Evolutionary conservation across 2,329 filamentous ascomycete species (phyloP).

Genomic region (Cladosporium sp.): DNA sequence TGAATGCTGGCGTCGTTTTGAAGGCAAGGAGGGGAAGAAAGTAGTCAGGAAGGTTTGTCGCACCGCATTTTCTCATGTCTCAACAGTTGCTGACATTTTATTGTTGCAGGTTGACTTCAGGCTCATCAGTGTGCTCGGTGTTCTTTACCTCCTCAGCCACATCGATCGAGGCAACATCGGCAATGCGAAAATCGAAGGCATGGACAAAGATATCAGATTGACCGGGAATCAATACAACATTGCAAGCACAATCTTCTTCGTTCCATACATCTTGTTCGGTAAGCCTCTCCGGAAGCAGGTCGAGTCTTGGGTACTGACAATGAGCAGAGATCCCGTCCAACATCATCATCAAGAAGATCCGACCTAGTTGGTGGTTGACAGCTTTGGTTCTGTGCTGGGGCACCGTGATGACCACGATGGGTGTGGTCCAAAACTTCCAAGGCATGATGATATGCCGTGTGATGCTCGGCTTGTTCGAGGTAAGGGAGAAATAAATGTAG

Average conservation of each 20-base stretch:
- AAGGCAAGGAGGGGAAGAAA: conserved; percentile 41
- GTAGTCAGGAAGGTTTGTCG: conserved; percentile 52
- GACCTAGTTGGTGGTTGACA: conserved; percentile 47
- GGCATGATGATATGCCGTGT: conserved; percentile 2
- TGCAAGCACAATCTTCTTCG: conserved; percentile 37
- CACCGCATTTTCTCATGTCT: background rate
- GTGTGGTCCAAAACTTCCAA: background rate
- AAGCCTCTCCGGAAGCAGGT: background rate
- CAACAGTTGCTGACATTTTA: conserved; percentile 26
- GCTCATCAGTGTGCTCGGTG: conserved; percentile 61
- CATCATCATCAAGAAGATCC: conserved; percentile 46
- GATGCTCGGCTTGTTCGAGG: conserved; percentile 6
- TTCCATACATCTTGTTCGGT: conserved; percentile 43
- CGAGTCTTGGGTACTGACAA: background rate
- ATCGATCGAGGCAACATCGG: conserved; percentile 42
- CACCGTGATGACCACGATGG: conserved; percentile 17
- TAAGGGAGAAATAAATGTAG: background rate
- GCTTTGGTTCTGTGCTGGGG: conserved; percentile 31
- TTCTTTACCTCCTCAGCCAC: conserved; percentile 62
- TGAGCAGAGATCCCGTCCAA: conserved; percentile 47
- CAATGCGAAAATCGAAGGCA: conserved; percentile 34
- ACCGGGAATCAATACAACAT: conserved; percentile 10
- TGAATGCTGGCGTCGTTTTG: conserved; percentile 30
- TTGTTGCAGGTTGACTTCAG: conserved; percentile 44
- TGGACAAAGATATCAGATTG: conserved; percentile 44